Evolutionary conservation across 805 yeast species (phyloP), one percentile per base, ranked within the genome.

Genomic region (Hanseniaspora lachancei): DNA sequence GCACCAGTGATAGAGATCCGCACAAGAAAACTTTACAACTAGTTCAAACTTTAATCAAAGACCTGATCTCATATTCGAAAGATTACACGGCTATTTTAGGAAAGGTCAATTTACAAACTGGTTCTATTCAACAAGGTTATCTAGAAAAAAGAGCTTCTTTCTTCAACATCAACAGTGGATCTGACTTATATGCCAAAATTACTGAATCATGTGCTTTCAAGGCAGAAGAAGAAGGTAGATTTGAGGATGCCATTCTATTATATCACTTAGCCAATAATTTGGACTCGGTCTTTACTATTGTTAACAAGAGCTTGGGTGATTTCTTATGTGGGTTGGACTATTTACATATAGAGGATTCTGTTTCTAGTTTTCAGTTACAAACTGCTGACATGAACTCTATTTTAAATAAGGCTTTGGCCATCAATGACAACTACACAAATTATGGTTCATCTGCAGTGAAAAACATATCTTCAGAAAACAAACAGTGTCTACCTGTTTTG

Each of bases 201-300:
- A 82, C 93, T 3, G 95, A 85, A 65, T 81, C 80, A 58, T 89
- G 95, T 32, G 97, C 97, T 3, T 75, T 75, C 46, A 80, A 80
- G 61, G 95, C 96, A 16, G 93, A 86, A 63, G 93, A 87, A 61
- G 97, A 89, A 63, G 97, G 97, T 8, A 77, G 95, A 64, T 75
- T 80, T 15, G 80, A 83, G 59, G 97, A 93, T 64, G 86, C 96
- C 20, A 77, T 93, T 58, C 73, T 86, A 57, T 75, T 93, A 55
- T 91, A 86, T 66, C 96, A 89, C 69, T 76, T 91, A 60, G 80
- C 95, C 49, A 95, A 86, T 68, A 95, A 89, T 61, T 84, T 84
- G 66, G 84, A 85, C 64, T 81, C 84, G 34, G 97, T 88, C 15
- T 77, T 91, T 9, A 68, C 77, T 1, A 76, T 88, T 58, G 79